Evolutionary conservation across 2,329 filamentous ascomycete genomes (phyloP).

Genomic region (Pyrenochaeta sp.): DNA sequence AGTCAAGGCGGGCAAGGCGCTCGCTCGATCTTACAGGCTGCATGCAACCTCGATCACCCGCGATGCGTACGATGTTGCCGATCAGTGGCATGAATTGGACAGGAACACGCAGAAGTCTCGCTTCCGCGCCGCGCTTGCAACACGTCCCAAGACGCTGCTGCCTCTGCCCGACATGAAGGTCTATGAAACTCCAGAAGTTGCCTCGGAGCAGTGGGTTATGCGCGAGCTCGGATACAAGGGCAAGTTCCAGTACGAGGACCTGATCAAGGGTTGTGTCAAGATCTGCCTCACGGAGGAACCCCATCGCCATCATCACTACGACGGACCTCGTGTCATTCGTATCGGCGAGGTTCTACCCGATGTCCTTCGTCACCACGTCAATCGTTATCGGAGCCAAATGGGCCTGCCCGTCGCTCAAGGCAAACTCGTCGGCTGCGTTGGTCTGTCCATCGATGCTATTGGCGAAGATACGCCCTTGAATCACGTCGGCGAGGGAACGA

Average conservation of each 20-base stretch:
- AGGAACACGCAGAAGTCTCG: not conserved
- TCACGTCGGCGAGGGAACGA: too few relatives aligned
- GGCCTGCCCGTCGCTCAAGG: not conserved
- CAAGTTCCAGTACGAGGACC: constrained; percentile 2
- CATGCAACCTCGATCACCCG: fast-evolving
- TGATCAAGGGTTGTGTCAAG: not conserved
- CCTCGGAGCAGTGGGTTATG: constrained; percentile 9
- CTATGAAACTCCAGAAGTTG: constrained; percentile 5
- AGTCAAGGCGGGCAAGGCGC: constrained; percentile 7
- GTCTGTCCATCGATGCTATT: not conserved
- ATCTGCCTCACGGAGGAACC: not conserved
- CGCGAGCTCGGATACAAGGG: constrained; percentile 4
- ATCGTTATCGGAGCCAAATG: not conserved
- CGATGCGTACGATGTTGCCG: not conserved
- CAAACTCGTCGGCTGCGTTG: not conserved
- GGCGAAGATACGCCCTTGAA: not conserved
- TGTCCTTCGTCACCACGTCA: not conserved
- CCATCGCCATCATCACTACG: not conserved
- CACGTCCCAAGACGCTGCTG: not conserved
- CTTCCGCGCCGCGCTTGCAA: not conserved
- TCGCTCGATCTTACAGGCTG: constrained; percentile 5
- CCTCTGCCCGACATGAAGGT: constrained; percentile 1
- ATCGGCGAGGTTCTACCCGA: not conserved
- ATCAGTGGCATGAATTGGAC: not conserved
- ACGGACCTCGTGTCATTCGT: not conserved